These are phyloP conservation scores for Cladosporium halotolerans DNA, from an alignment of 2,329 filamentous ascomycete genomes.

Conservation along the genomic window DNA sequence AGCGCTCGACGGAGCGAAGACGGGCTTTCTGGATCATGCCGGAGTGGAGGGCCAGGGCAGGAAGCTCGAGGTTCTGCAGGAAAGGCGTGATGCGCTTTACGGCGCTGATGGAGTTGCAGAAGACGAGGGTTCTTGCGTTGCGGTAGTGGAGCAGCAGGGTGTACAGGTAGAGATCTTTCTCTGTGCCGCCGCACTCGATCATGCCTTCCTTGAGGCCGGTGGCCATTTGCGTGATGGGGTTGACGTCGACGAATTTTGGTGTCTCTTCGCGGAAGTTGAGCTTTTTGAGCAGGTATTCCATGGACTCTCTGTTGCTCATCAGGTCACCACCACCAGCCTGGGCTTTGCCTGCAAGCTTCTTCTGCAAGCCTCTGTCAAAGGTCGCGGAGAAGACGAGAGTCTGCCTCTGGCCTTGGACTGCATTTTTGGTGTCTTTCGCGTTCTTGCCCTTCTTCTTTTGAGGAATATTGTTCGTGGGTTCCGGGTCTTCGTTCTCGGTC, in stretches of 20 bases:
- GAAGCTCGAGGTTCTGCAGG: constrained; percentile 73
- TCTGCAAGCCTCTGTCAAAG: constrained; percentile 84
- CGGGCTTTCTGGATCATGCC: constrained; percentile 95
- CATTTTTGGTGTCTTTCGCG: constrained; percentile 2
- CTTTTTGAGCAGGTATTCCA: constrained; percentile 88
- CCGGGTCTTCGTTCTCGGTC: constrained; percentile 2
- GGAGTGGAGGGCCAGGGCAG: constrained; percentile 75
- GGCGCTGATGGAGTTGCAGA: constrained; percentile 92
- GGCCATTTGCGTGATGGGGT: constrained; percentile 85
- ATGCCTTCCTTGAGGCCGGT: constrained; percentile 78
- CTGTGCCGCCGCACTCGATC: constrained; percentile 84
- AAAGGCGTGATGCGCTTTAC: constrained; percentile 81
- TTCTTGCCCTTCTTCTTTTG: not conserved
- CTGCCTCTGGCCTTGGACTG: constrained; percentile 50
- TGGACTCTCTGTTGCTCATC: constrained; percentile 68
- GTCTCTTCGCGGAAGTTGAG: constrained; percentile 78
- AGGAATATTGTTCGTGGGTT: constrained; percentile 9
- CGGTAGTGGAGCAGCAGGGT: constrained; percentile 76
- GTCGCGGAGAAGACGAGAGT: constrained; percentile 96
- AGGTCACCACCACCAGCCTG: constrained; percentile 52
- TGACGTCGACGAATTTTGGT: constrained; percentile 87
- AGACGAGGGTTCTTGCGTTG: constrained; percentile 75
- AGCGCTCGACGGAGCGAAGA: constrained; percentile 84
- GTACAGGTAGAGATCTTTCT: constrained; percentile 97
- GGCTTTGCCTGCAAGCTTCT: constrained; percentile 77